Evolutionary conservation across 495 filamentous ascomycete genomes (phyloP), one percentile per base, ranked within the genome.

Genomic region (Aspergillus mulundensis): DNA sequence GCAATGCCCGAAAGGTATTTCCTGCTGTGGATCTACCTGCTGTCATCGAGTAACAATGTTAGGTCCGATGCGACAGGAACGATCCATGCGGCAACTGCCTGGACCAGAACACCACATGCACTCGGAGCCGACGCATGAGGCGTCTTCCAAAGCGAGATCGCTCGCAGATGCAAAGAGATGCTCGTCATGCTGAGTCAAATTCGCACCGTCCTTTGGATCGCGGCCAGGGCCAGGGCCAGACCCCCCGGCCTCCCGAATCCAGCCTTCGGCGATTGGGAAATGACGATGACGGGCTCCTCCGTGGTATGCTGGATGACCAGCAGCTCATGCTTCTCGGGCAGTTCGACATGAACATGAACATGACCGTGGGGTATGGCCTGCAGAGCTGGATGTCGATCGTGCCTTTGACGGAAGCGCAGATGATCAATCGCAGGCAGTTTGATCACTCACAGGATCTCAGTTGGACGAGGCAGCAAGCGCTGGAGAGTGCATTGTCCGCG

Each of bases 31-130:
- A n/a, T 21, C 12, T 18, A 20, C 16, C 16, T 1, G n/a, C 46
- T 16, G 1, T 52, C 15, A 36, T 12, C 21, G n/a, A 14, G 24
- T 4, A 53, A 11, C 6, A 30, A 21, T 18, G 44, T n/a, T 28
- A 65, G 63, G 63, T 66, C 40, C 63, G 63, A 11, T 66, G 63
- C 42, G 57, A 66, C 52, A 30, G 63, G 34, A 45, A 51, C 16
- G 42, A 58, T 19, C 63, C 63, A 24, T 66, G 63, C 57, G 57
- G 60, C 8, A 62, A 66, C 53, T 66, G 63, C 41, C 54, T 50
- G 19, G 63, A 66, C 45, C 53, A 56, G 49, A 56, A 53, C 16
- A 21, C 53, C 0, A 16, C 41, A 0, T 66, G 63, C 36, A 48
- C 25, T n/a, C 52, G 54, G 18, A 39, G 34, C n/a, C 42, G 54